Base-by-base conservation (phyloP, 2,329 filamentous ascomycete species). In the Colletotrichum salicis region DNA sequence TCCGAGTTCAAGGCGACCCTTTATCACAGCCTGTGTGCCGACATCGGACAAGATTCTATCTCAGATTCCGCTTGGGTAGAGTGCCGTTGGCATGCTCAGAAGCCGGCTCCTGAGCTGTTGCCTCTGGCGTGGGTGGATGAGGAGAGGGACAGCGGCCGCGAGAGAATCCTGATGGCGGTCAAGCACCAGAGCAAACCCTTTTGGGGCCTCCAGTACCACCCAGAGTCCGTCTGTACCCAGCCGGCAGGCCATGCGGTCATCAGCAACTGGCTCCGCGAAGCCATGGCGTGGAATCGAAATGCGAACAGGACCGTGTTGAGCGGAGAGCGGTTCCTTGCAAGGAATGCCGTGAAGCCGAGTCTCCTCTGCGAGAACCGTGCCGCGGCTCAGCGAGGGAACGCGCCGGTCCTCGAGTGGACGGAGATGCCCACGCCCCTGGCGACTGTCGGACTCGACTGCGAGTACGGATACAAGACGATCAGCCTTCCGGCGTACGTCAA, bases 191-290 rank as follows among this genome's bases (percentile, higher is more conserved):
- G 74, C 1, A 91, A 90, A 74, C 95, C 95, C 0, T 93, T 96
- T 74, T 97, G 93, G 91, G 95, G 93, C 0, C 86, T 97, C 22
- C 95, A 97, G 78, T 97, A 96, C 76, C 95, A 97, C 78, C 95
- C 95, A 0, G 95, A 98, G 80, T 97, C 94, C 0, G 89, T 94
- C 15, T 97, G 94, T 79, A 97, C 95, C 4, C 93, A 94, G 51
- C 82, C 85, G 4, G 87, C 88, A 71, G 91, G 93, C 1, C 88
- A 87, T 24, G 82, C 84, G 15, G 85, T 97, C 31, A 85, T 97
- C 45, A 81, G 81, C 62, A 94, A 93, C 77, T 97, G 95, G 94
- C 96, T 95, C 87, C 78, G 80, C 5, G 85, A 90, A 77, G 91
- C 91, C 1, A 82, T 86, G 66, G 79, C 81, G 54, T 95, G 92